Conservation (phyloP, 2,329 filamentous ascomycete species). For the Alternaria sp. region DNA sequence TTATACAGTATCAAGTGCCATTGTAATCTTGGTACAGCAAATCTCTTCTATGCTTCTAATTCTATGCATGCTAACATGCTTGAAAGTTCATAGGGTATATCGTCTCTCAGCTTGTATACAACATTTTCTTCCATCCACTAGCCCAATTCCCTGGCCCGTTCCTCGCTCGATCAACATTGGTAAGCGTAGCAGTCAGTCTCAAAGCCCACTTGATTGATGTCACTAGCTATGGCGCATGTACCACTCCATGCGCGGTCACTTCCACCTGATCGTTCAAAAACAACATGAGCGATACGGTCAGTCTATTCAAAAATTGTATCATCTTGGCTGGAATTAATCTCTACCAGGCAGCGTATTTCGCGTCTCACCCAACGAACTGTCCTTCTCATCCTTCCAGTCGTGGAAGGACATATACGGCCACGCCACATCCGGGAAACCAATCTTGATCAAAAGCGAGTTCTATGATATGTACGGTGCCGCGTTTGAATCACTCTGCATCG, state of each 20-base stretch:
- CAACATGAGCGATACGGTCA: not conserved
- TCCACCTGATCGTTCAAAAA: not conserved
- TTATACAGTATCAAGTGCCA: not conserved
- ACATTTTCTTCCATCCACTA: constrained; percentile 2
- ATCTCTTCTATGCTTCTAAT: not conserved
- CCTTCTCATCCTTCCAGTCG: not conserved
- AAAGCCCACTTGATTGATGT: not conserved
- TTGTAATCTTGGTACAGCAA: not conserved
- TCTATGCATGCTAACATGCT: not conserved
- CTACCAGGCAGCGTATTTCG: not conserved
- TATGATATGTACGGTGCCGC: constrained; percentile 4
- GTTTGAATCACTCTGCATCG: not conserved
- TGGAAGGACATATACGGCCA: constrained; percentile 5
- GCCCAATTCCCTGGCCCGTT: not conserved
- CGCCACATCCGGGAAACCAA: not conserved
- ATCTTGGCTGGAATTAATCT: not conserved
- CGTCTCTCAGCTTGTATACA: not conserved
- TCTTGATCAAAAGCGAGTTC: not conserved
- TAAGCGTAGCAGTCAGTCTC: not conserved
- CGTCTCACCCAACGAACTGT: constrained; percentile 6
- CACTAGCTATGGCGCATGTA: constrained; percentile 2
- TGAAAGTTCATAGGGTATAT: not conserved
- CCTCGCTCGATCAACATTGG: not conserved
- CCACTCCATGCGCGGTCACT: not conserved
- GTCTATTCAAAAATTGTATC: not conserved